Evolutionary conservation across 148 eudicot species (phyloP).

Genomic region (Heliosperma pusillum): DNA sequence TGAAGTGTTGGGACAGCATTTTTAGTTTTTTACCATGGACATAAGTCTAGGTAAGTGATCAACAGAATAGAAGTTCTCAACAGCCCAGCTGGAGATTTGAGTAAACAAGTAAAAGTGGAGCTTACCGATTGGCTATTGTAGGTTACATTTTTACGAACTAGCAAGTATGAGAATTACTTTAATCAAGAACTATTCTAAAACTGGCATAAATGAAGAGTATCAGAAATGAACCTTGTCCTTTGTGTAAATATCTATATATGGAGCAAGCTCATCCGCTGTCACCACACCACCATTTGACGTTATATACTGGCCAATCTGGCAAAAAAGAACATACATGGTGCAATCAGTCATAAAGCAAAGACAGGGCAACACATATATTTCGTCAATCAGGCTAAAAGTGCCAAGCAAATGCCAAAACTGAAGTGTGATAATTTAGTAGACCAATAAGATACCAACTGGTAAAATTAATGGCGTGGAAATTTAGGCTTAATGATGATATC

Average conservation of each 20-base stretch:
- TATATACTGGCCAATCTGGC: slow-evolving; percentile 86
- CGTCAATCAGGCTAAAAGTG: slow-evolving; percentile 2
- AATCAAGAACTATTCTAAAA: background rate
- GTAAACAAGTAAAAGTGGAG: slow-evolving; percentile 2
- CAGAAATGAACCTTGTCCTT: slow-evolving; percentile 36
- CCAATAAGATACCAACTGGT: background rate
- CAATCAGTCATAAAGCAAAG: background rate
- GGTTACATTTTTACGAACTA: background rate
- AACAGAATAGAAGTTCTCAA: background rate
- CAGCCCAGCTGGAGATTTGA: background rate
- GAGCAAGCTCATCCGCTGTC: slow-evolving; percentile 97
- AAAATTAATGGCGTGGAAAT: background rate
- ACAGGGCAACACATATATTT: background rate
- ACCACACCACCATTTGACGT: slow-evolving; percentile 84
- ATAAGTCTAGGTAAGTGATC: background rate
- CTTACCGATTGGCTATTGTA: background rate
- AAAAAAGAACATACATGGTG: slow-evolving; percentile 7
- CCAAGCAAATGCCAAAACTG: slow-evolving; percentile 6
- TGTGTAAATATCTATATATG: slow-evolving; percentile 77
- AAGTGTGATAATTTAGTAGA: background rate
- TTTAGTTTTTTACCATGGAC: background rate
- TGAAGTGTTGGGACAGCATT: background rate
- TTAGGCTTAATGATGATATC: slow-evolving; percentile 3
- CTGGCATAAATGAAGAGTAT: slow-evolving; percentile 1
- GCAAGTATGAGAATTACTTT: slow-evolving; percentile 1